Evolutionary conservation across 1,284 basidiomycete genomes (phyloP).

Genomic region (Ganoderma meredithae): DNA sequence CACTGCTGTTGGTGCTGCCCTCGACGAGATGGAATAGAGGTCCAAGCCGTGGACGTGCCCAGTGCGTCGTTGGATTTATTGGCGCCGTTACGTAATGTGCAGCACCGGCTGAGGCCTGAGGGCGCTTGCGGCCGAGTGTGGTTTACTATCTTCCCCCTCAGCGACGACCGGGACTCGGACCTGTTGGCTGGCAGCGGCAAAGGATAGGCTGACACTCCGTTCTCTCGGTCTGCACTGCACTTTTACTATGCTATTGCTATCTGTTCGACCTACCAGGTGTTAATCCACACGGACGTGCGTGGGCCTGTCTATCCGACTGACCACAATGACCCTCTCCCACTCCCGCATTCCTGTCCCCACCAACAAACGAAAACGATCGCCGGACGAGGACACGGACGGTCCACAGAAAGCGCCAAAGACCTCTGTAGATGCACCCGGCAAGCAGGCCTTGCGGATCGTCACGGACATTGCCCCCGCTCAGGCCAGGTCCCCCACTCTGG

Average conservation of each 20-base stretch:
- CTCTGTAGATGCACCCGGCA: conserved; percentile 5
- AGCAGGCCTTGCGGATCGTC: conserved; percentile 20
- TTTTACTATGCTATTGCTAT: background rate
- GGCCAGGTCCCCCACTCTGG: conserved; percentile 22
- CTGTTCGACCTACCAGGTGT: background rate
- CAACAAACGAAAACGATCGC: conserved; percentile 25
- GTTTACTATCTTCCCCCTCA: background rate
- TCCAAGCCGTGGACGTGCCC: background rate
- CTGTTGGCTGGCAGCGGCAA: background rate
- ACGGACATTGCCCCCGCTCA: conserved; percentile 19
- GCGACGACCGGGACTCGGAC: background rate
- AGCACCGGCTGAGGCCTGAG: no score
- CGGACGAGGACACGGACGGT: conserved; percentile 2
- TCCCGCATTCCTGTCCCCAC: conserved; percentile 9
- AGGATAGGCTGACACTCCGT: conserved; percentile 9
- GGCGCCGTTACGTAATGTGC: conserved; percentile 12
- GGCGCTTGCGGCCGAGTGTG: no score
- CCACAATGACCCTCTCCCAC: conserved; percentile 10
- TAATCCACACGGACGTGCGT: background rate
- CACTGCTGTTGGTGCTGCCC: background rate
- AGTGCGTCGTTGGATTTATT: background rate
- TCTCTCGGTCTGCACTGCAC: conserved; percentile 8
- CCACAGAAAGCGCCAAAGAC: conserved; percentile 9
- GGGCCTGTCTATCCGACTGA: background rate
- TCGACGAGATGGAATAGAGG: background rate